Evolutionary conservation across 2,329 filamentous ascomycete species (phyloP), one percentile per base, ranked within the genome.

Genomic region (Escovopsis sp.): DNA sequence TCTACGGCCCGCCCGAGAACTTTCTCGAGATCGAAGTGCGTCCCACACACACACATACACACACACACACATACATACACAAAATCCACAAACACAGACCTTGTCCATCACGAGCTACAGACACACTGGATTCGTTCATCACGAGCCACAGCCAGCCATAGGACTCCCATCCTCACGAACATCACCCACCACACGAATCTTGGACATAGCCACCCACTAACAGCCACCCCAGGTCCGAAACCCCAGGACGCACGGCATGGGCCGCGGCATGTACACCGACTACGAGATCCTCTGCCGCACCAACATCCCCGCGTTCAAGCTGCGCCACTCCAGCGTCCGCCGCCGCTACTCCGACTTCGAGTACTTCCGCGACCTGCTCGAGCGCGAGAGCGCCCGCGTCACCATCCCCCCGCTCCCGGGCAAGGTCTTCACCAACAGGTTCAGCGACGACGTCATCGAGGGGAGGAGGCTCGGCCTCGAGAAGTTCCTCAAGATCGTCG

Each of bases 231-330:
- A 93, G 86, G 85, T 96, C 49, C 81, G 81, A 55, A 90, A 90
- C 57, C 90, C 90, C 25, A 79, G 86, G 62, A 94, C 87, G 19
- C 85, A 93, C 60, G 90, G 92, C 56, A 86, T 90, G 53, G 88
- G 87, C 44, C 83, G 90, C 48, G 75, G 76, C 64, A 94, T 94
- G 86, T 96, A 96, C 68, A 98, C 90, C 36, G 90, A 92, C 62
- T 98, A 96, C 68, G 87, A 96, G 61, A 94, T 98, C 54, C 72
- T 93, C 49, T 94, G 90, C 66, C 79, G 83, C 50, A 98, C 90
- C 62, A 98, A 98, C 65, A 98, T 98, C 54, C 90, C 90, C 39
- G 87, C 90, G 49, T 98, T 98, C 72, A 96, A 96, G 66, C 76
- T 94, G 49, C 85, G 87, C 46, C 74, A 82, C 55, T 86, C 78